Base-by-base conservation (phyloP, 768 basidiomycete species). In the Mrakia hoshinonis region DNA sequence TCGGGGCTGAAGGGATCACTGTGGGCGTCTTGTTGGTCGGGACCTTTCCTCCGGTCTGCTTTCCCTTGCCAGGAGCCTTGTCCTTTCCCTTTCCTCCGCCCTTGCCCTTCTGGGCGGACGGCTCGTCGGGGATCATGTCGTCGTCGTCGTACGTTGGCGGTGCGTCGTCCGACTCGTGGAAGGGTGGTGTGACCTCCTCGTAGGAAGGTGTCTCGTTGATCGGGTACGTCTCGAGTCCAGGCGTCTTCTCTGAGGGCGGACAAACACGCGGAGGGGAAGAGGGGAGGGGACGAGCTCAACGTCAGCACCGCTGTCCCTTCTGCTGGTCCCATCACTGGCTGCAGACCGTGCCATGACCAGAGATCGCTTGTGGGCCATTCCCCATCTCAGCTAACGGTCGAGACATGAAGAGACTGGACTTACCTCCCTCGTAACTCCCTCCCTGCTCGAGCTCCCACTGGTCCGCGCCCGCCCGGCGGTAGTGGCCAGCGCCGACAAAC, bases 1-100 rank as follows among this genome's bases (percentile, higher is more conserved):
- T 73, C 31, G 70, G 54, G 4, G 82, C 73, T 34, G 74, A 68
- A 6, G 73, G 70, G 24, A 73, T 61, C 3, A 73, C 60, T 22
- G 74, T 62, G 2, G 75, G 62, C 3, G 74, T 67, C 36, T 29
- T 58, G 46, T 39, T 72, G 67, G 64, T 52, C 7, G 68, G 29
- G 38, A 31, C 7, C 60, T 47, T 26, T 52, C 22, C 43, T 66
- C 48, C 34, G 43, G 47, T 26, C 60, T 46, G 34, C 31, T 2
- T 73, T 61, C 39, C 74, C 62, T 9, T 74, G n/a, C n/a, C n/a
- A n/a, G n/a, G n/a, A n/a, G n/a, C n/a, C n/a, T n/a, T n/a, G n/a
- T n/a, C n/a, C n/a, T n/a, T n/a, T n/a, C n/a, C n/a, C n/a, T n/a
- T n/a, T n/a, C n/a, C n/a, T n/a, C n/a, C n/a, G n/a, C n/a, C n/a